Conservation (phyloP, 2,329 filamentous ascomycete species). For the Cercospora sp. region DNA sequence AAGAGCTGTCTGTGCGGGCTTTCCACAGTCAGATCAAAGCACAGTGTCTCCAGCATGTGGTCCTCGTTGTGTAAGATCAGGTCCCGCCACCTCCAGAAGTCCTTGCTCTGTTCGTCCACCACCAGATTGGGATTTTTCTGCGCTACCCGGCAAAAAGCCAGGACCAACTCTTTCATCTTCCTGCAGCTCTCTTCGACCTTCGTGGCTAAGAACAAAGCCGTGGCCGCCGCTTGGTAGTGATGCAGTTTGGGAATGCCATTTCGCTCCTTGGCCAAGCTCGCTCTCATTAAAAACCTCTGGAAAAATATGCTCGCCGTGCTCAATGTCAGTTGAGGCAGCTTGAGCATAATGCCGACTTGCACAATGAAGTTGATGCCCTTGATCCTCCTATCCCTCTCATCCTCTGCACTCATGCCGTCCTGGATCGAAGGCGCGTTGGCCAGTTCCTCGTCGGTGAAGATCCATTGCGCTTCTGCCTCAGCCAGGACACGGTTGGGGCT, state of each 20-base stretch:
- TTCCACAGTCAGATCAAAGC: slow-evolving; percentile 89
- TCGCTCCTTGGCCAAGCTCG: slow-evolving; percentile 73
- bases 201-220: slow-evolving; percentile 87
- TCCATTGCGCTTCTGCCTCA: slow-evolving; percentile 73
- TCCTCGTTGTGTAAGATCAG: slow-evolving; percentile 92
- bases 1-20: slow-evolving; percentile 85
- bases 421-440: slow-evolving; percentile 78
- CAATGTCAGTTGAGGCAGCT: slow-evolving; percentile 86
- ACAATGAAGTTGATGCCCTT: slow-evolving; percentile 97
- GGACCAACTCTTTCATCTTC: slow-evolving; percentile 91
- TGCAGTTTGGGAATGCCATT: slow-evolving; percentile 69
- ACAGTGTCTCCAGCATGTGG: slow-evolving; percentile 83
- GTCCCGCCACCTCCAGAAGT: slow-evolving; percentile 97
- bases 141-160: slow-evolving; percentile 89
- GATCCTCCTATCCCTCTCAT: slow-evolving; percentile 77
- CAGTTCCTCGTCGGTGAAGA: slow-evolving; percentile 82
- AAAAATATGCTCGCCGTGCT: slow-evolving; percentile 93
- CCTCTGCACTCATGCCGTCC: slow-evolving; percentile 73
- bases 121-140: slow-evolving; percentile 89
- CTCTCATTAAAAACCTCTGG: slow-evolving; percentile 92
- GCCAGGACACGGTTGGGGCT: slow-evolving; percentile 50
- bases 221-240: slow-evolving; percentile 85
- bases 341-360: slow-evolving; percentile 88
- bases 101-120: slow-evolving; percentile 95
- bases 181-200: slow-evolving; percentile 97